Conservation (phyloP, 495 filamentous ascomycete species). For the Aspergillus ellipticus region DNA sequence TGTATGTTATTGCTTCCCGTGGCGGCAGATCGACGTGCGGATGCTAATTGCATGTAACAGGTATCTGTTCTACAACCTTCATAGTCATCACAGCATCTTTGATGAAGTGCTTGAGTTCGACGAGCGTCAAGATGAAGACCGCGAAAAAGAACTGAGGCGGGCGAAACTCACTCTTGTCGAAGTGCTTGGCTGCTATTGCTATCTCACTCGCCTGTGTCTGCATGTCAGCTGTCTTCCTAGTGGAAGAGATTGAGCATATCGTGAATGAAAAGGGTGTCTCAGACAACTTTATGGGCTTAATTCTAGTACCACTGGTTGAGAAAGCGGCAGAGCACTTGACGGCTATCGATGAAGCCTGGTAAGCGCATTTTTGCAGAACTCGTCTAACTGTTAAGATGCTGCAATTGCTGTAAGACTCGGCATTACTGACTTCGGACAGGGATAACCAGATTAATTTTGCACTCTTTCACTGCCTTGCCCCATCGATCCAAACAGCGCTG, state of each 20-base stretch:
- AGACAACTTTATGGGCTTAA: constrained; percentile 78
- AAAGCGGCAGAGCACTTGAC: constrained; percentile 90
- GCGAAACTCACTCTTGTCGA: constrained; percentile 78
- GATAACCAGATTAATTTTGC: constrained; percentile 73
- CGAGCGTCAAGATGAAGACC: constrained; percentile 67
- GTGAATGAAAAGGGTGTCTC: constrained; percentile 60
- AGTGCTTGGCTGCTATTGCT: constrained; percentile 60
- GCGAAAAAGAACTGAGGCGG: constrained; percentile 57
- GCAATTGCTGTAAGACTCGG: not conserved
- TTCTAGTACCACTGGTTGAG: constrained; percentile 74
- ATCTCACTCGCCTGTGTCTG: constrained; percentile 71
- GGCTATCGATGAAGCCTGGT: constrained; percentile 87
- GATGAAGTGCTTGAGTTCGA: constrained; percentile 66
- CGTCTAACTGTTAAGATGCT: not conserved
- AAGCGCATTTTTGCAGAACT: constrained; percentile 24
- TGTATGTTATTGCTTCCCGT: constrained; percentile 27
- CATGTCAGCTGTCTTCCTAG: constrained; percentile 77
- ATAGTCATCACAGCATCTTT: constrained; percentile 79
- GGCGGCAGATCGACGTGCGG: not conserved
- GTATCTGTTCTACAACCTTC: constrained; percentile 78
- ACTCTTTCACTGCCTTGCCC: constrained; percentile 81
- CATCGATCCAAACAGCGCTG: constrained; percentile 85
- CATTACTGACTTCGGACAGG: constrained; percentile 18
- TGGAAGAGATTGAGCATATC: constrained; percentile 73
- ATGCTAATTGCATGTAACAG: constrained; percentile 32